These are phyloP conservation scores for Nakaseomyces nivariensis DNA, from an alignment of 1,139 yeast species.

Conservation along the genomic window DNA sequence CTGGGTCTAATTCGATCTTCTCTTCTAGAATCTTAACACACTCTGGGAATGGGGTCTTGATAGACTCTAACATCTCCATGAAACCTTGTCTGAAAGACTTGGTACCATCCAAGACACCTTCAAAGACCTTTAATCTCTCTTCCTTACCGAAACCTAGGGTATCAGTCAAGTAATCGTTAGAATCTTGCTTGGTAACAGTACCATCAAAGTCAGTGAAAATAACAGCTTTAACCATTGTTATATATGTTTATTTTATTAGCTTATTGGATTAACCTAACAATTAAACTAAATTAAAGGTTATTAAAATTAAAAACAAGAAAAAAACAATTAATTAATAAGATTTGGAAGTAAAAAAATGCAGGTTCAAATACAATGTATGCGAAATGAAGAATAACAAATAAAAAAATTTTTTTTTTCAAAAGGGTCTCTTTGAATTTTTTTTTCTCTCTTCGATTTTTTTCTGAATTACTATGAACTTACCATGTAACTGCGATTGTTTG, in stretches of 20 bases:
- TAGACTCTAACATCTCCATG: slow-evolving; percentile 70
- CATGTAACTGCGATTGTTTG: too few relatives aligned
- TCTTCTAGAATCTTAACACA: slow-evolving; percentile 59
- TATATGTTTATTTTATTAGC: not conserved
- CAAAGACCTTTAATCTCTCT: slow-evolving; percentile 57
- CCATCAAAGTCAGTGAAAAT: slow-evolving; percentile 98
- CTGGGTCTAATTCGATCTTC: slow-evolving; percentile 75
- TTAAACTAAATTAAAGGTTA: too few relatives aligned
- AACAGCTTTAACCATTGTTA: slow-evolving; percentile 46
- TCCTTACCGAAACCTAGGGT: slow-evolving; percentile 75
- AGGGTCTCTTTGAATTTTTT: too few relatives aligned
- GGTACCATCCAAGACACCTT: slow-evolving; percentile 60
- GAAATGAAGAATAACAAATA: too few relatives aligned
- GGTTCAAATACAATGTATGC: too few relatives aligned
- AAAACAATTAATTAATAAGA: too few relatives aligned
- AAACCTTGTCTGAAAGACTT: slow-evolving; percentile 75
- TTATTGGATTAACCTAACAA: not conserved
- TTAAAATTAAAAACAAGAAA: too few relatives aligned
- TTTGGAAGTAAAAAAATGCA: too few relatives aligned
- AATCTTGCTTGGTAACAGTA: slow-evolving; percentile 84
- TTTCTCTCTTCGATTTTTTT: too few relatives aligned
- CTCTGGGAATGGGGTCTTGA: slow-evolving; percentile 66
- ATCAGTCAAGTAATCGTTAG: slow-evolving; percentile 86
- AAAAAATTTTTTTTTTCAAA: too few relatives aligned
- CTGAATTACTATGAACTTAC: too few relatives aligned